Evolutionary conservation across 129 eudicot genomes (phyloP).

Genomic region (Flaveria bidentis): DNA sequence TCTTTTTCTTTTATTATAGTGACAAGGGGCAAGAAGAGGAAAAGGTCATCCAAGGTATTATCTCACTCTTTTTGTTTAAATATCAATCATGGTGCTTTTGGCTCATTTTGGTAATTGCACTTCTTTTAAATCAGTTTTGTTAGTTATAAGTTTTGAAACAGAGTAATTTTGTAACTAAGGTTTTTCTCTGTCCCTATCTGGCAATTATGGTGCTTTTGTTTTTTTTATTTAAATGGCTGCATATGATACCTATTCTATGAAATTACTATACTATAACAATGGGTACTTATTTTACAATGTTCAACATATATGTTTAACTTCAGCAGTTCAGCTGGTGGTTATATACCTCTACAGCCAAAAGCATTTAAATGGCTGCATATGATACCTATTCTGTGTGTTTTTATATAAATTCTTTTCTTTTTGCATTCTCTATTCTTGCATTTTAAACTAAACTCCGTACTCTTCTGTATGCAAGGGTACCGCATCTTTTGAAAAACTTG

Average conservation of each 20-base stretch:
- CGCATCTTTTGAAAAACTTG: conserved; percentile 40
- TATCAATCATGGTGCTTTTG: neutral
- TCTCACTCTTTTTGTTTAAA: neutral
- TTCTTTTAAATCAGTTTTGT: no score
- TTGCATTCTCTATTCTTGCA: neutral
- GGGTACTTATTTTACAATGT: no score
- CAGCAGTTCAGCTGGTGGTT: no score
- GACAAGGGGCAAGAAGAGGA: conserved; percentile 59
- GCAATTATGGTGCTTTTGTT: no score
- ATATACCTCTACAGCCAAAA: neutral
- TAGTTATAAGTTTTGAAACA: neutral
- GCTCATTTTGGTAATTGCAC: neutral
- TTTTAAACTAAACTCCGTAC: conserved; percentile 14
- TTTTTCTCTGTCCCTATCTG: no score
- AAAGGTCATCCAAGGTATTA: conserved; percentile 50
- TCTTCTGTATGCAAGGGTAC: conserved; percentile 28
- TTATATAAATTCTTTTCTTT: neutral
- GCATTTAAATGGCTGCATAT: no score
- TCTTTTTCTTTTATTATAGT: conserved; percentile 36
- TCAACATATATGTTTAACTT: no score
- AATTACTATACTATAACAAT: no score
- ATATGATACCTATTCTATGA: no score
- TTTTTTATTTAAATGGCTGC: no score
- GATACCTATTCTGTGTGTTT: neutral
- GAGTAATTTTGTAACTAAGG: no score